Evolutionary conservation across 2,329 filamentous ascomycete genomes (phyloP).

Genomic region (Myriosclerotinia curreyana): DNA sequence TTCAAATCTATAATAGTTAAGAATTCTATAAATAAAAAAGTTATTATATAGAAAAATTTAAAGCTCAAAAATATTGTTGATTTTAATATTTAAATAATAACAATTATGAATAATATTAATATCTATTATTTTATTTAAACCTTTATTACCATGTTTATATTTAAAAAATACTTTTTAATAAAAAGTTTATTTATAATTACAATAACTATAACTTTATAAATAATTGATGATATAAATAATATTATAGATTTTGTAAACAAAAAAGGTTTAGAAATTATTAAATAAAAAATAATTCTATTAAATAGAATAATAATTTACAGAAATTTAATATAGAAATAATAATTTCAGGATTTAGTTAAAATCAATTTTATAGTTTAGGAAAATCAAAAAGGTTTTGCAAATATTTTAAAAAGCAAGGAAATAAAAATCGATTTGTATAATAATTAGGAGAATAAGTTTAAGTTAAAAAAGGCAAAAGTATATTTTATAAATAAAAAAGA

Average conservation of each 20-base stretch:
- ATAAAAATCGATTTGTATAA: background rate
- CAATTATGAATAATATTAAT: background rate
- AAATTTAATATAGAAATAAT: background rate
- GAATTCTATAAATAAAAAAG: background rate
- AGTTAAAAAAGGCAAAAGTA: background rate
- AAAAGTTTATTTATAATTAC: no score
- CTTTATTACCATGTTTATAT: accelerated
- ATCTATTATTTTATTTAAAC: no score
- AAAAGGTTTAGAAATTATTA: no score
- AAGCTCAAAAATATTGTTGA: background rate
- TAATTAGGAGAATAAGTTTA: background rate
- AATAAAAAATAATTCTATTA: background rate
- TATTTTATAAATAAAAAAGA: background rate
- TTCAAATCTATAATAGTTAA: background rate
- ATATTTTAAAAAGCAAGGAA: background rate
- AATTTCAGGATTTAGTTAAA: background rate
- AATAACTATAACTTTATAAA: no score
- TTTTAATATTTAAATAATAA: background rate
- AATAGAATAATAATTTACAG: background rate
- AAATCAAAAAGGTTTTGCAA: background rate
- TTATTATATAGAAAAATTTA: background rate
- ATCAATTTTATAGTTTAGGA: background rate
- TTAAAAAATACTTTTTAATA: no score
- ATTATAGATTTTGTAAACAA: no score
- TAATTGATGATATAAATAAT: background rate